Conservation (phyloP, 306 rosid species). For the Quercus dentata region DNA sequence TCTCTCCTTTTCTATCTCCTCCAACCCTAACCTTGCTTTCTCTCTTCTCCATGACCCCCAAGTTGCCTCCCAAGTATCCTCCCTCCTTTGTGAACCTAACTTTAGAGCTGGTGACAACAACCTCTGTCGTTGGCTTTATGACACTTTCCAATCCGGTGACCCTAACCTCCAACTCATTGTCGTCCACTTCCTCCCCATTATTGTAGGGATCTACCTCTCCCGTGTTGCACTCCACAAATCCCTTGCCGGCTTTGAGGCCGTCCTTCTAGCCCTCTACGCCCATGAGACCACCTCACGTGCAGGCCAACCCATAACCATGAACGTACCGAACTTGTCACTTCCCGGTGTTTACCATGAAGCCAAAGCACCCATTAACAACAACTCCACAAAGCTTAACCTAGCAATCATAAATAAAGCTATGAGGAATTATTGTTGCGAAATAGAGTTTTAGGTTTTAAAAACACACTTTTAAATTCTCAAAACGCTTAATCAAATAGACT, state of each 20-base stretch:
- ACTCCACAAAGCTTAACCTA: constrained; percentile 33
- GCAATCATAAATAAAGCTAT: background rate
- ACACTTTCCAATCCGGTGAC: constrained; percentile 65
- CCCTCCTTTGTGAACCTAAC: constrained; percentile 60
- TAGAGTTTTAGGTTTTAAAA: too few relatives aligned
- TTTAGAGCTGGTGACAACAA: constrained; percentile 73
- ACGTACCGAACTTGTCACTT: constrained; percentile 52
- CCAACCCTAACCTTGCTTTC: constrained; percentile 15
- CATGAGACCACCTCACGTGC: constrained; percentile 61
- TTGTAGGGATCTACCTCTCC: constrained; percentile 64
- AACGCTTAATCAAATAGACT: too few relatives aligned
- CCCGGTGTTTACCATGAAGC: constrained; percentile 65
- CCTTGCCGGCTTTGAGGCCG: constrained; percentile 78
- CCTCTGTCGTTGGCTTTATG: constrained; percentile 89
- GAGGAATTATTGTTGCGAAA: too few relatives aligned
- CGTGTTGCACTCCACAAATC: constrained; percentile 45
- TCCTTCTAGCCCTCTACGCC: constrained; percentile 67
- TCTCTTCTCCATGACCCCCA: constrained; percentile 46
- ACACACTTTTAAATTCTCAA: too few relatives aligned
- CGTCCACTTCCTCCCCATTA: constrained; percentile 67
- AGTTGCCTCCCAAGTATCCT: constrained; percentile 37
- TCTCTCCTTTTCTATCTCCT: background rate
- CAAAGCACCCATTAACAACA: constrained; percentile 18
- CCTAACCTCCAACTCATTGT: constrained; percentile 59
- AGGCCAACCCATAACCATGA: constrained; percentile 49